Evolutionary conservation across 768 basidiomycete species (phyloP).

Genomic region (Lactarius vividus): DNA sequence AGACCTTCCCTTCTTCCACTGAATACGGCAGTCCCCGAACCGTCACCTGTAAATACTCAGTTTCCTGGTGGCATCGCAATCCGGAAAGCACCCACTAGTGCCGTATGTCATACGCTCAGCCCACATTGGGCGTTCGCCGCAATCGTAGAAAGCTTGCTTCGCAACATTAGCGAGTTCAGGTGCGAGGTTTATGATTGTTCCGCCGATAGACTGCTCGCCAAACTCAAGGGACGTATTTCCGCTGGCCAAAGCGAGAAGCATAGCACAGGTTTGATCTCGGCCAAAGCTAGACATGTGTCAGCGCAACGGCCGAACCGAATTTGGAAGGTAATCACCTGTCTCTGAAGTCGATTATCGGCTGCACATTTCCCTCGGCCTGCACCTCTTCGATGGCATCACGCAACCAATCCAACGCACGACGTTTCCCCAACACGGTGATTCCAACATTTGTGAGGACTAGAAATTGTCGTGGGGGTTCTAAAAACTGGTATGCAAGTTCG

Average conservation of each 20-base stretch:
- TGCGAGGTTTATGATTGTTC: slow-evolving; percentile 50
- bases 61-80: not conserved
- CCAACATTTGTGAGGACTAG: slow-evolving; percentile 88
- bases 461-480: slow-evolving; percentile 72
- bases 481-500: slow-evolving; percentile 80
- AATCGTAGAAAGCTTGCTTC: slow-evolving; percentile 85
- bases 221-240: slow-evolving; percentile 78
- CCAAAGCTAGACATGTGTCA: slow-evolving; percentile 61
- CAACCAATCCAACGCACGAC: slow-evolving; percentile 82
- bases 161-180: slow-evolving; percentile 67
- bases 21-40: slow-evolving; percentile 69
- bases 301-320: slow-evolving; percentile 10
- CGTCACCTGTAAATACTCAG: slow-evolving; percentile 16
- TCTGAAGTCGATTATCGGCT: slow-evolving; percentile 79
- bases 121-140: slow-evolving; percentile 82
- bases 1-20: slow-evolving; percentile 89
- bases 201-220: slow-evolving; percentile 44
- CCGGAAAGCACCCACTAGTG: slow-evolving; percentile 46
- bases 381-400: slow-evolving; percentile 79
- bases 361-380: slow-evolving; percentile 70
- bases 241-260: slow-evolving; percentile 83
- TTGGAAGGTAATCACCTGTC: slow-evolving; percentile 48
- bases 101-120: slow-evolving; percentile 74
- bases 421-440: slow-evolving; percentile 73
- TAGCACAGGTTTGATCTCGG: slow-evolving; percentile 87